Conservation (phyloP, 345 rosid species). For the Pugionium cornutum region DNA sequence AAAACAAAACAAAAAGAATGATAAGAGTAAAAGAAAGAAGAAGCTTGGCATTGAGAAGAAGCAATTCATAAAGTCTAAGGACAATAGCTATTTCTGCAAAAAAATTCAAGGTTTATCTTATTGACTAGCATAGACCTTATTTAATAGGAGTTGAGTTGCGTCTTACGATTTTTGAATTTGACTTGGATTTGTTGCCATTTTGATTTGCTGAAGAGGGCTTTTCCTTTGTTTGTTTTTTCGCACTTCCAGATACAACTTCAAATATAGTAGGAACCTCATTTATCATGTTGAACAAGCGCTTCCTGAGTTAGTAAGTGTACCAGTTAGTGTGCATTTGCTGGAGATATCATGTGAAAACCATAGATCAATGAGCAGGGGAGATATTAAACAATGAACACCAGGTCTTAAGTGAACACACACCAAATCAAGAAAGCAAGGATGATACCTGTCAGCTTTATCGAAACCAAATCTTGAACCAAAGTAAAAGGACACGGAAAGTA, state of each 20-base stretch:
- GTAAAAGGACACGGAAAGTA: slow-evolving; percentile 70
- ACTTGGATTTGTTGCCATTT: slow-evolving; percentile 60
- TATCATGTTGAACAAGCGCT: slow-evolving; percentile 65
- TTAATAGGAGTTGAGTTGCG: not conserved
- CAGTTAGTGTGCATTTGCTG: slow-evolving; percentile 2
- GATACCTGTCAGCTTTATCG: slow-evolving; percentile 71
- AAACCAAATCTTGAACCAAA: slow-evolving; percentile 77
- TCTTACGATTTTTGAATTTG: slow-evolving; percentile 57
- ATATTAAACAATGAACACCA: not conserved
- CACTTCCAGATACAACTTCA: slow-evolving; percentile 66
- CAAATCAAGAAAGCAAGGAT: slow-evolving; percentile 11
- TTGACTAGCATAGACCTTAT: not conserved
- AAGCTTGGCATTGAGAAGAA: not conserved
- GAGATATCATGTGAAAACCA: not conserved
- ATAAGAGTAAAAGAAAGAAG: slow-evolving; percentile 20
- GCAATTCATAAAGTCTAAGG: slow-evolving; percentile 1
- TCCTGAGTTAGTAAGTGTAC: slow-evolving; percentile 48
- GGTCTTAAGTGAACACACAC: slow-evolving; percentile 1
- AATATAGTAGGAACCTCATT: slow-evolving; percentile 72
- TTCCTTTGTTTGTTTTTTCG: slow-evolving; percentile 59
- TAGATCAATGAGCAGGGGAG: not conserved
- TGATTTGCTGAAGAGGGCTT: slow-evolving; percentile 52
- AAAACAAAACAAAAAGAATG: slow-evolving; percentile 4
- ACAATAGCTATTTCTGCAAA: not conserved
- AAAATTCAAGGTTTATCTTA: not conserved